phyloP scores from a whole-genome alignment of 108 stramenopile species.

The Pseudonitzschia multistriata region DNA sequence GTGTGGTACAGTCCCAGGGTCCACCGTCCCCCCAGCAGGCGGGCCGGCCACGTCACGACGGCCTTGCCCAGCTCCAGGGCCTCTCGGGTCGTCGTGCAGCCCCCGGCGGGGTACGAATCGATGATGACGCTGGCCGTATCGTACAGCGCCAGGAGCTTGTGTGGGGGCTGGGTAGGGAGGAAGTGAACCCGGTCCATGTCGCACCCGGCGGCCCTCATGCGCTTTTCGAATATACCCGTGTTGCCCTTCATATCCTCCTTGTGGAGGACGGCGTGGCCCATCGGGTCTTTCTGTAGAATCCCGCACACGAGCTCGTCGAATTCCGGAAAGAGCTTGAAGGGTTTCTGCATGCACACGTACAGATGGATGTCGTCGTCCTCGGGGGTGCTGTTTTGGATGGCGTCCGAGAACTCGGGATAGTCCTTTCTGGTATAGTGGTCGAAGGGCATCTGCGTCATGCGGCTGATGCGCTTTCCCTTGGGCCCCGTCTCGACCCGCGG shows the following conservation, averaged over 20 bases:
- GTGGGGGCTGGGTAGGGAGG: constrained; percentile 26
- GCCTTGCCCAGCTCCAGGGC: constrained; percentile 39
- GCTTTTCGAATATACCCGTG: not conserved
- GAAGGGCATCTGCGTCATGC: not conserved
- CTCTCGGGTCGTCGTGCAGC: constrained; percentile 44
- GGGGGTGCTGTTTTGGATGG: not conserved
- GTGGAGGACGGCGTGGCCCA: constrained; percentile 18
- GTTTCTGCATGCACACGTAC: constrained; percentile 46
- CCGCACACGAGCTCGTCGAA: constrained; percentile 38
- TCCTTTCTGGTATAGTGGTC: constrained; percentile 10
- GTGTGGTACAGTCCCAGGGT: constrained; percentile 23
- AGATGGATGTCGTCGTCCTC: constrained; percentile 6
- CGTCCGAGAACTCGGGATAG: not conserved
- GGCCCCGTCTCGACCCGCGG: constrained; percentile 10
- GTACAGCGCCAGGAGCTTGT: constrained; percentile 33
- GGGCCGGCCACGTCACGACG: constrained; percentile 39
- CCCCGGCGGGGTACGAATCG: constrained; percentile 45
- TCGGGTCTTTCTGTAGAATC: constrained; percentile 24
- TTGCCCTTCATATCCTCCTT: not conserved
- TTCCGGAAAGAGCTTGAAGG: constrained; percentile 37
- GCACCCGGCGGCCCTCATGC: constrained; percentile 27
- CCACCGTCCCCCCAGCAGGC: constrained; percentile 43
- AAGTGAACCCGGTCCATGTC: constrained; percentile 36
- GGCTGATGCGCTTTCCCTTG: not conserved
- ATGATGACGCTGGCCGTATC: constrained; percentile 24